Percentiles rank a stretch among this genome's conserved stretches.
Conservation (phyloP, 1,284 basidiomycete genomes). For the Farysia itapuensis region DNA sequence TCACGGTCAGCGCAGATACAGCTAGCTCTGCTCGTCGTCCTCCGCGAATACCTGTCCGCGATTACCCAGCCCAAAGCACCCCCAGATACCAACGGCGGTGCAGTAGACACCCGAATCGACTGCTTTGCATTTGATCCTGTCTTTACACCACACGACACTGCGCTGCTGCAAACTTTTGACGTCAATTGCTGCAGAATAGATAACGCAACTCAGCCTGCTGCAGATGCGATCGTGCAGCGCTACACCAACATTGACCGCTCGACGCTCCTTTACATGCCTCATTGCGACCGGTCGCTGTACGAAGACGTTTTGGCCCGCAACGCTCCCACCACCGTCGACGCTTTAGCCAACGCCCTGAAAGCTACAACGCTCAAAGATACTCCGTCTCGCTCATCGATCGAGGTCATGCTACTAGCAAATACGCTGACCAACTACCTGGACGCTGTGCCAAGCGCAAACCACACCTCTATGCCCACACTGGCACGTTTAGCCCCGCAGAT, state of each 20-base stretch:
- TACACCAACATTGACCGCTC: constrained; percentile 1
- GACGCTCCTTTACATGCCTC: constrained; percentile 30
- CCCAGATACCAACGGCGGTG: neutral
- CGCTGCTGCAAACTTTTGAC: too few species aligned
- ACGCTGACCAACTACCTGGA: constrained; percentile 8
- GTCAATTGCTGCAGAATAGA: too few species aligned
- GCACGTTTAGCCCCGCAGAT: neutral
- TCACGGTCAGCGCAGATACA: constrained; percentile 22
- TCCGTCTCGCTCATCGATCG: neutral
- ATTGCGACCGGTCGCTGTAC: constrained; percentile 28
- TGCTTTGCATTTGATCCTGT: constrained; percentile 25
- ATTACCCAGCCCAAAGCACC: neutral
- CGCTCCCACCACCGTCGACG: neutral
- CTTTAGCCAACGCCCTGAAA: too few species aligned
- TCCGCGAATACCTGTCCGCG: constrained; percentile 1
- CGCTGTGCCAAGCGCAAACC: neutral
- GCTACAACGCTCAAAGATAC: too few species aligned
- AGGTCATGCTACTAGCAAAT: constrained; percentile 13
- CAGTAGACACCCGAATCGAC: neutral
- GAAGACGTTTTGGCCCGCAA: constrained; percentile 9
- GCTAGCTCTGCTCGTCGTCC: constrained; percentile 12
- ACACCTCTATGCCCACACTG: constrained; percentile 1
- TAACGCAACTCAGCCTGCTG: too few species aligned
- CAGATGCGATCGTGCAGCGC: neutral
- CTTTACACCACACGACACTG: constrained; percentile 4